Evolutionary conservation across 192 early-diverging fungal genomes (phyloP), one percentile per base, ranked within the genome.

Genomic region (Podila epigama): DNA sequence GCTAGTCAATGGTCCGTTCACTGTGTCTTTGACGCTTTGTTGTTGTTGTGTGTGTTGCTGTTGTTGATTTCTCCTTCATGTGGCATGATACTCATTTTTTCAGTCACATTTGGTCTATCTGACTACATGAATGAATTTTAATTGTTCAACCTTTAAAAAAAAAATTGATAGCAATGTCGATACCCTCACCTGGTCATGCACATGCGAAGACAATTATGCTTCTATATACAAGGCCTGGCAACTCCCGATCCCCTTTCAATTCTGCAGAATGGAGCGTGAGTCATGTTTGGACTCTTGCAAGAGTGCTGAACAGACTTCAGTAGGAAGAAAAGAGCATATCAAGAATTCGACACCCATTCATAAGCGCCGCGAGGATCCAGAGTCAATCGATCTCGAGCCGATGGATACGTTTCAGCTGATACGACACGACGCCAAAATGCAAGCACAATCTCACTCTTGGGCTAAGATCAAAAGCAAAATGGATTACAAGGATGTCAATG

Each of bases 201-300:
- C 51, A 13, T 63, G 69, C 15, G 48, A 52, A 10, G 15, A 25
- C 12, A 52, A 42, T n/a, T 34, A 37, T 1, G 9, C 22, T 2
- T 25, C 25, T 0, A 25, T 27, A 13, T 70, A 63, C 55, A 27
- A 48, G 31, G 25, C 42, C 34, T 70, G 69, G 60, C 69, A 70
- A 31, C 57, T 63, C 29, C 69, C 69, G 3, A 36, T 70, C 3
- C 55, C 69, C 2, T 70, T 70, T 39, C 69, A 64, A 58, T 61
- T 70, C 55, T 70, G 69, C n/a, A 31, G 60, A 6, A 48, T 31
- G 28, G 60, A 63, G 20, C 55, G 48, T 36, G 9, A 48, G 1
- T 18, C 44, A 11, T 70, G 69, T 41, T 18, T 58, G 25, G 40
- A 52, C 10, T 27, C 53, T 1, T 70, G 69, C 29, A n/a, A 56